A percentile compares a stretch with the other conserved stretches of the same genome.
Conservation (phyloP, 208 protist genomes). For the Leishmania tropica region DNA sequence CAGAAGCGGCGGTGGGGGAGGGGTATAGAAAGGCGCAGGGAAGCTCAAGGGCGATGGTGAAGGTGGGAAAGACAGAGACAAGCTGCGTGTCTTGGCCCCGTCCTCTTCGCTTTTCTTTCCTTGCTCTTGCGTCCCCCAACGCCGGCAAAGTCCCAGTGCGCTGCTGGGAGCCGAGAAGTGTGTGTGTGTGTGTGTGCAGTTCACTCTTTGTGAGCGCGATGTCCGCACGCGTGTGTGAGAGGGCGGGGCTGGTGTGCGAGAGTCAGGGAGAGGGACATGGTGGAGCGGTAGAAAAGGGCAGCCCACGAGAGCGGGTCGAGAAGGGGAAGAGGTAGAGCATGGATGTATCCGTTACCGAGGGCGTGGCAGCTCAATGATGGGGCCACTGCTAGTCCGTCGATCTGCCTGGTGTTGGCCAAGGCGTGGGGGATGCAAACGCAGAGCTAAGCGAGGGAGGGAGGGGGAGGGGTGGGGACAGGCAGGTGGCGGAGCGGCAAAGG, state of each 20-base stretch:
- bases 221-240: conserved; percentile 10
- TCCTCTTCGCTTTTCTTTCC: neutral
- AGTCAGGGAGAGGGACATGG: neutral
- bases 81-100: neutral
- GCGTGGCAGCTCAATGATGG: neutral
- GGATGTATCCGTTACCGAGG: neutral
- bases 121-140: neutral
- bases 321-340: no score
- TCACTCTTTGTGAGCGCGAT: neutral
- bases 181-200: neutral
- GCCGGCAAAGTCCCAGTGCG: neutral
- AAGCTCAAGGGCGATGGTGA: neutral
- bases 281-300: neutral
- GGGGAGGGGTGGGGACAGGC: neutral
- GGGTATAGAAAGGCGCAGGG: neutral
- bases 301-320: neutral
- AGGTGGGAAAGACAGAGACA: neutral
- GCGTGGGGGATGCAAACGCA: neutral
- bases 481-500: neutral
- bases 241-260: neutral
- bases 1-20: neutral
- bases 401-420: neutral
- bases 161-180: neutral
- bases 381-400: neutral
- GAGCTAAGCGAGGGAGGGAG: neutral